phyloP scores from a whole-genome alignment of 148 eudicot genomes.

The Agrostemma githago region DNA sequence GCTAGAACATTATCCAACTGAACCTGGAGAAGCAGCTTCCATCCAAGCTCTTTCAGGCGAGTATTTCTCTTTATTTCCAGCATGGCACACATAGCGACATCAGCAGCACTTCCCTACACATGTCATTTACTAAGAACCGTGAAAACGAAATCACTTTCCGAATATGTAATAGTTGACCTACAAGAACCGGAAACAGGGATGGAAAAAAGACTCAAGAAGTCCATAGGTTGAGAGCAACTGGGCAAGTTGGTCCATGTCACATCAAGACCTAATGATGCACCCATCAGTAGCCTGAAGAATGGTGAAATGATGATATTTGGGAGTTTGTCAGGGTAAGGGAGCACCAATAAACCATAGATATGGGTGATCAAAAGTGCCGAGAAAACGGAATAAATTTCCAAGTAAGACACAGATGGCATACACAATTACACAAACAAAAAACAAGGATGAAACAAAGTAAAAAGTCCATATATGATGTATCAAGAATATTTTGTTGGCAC shows the following conservation, averaged over 20 bases:
- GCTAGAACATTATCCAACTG: background rate
- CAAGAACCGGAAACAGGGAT: background rate
- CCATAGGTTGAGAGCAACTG: background rate
- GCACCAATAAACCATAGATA: background rate
- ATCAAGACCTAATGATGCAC: background rate
- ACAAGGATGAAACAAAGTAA: too few relatives aligned
- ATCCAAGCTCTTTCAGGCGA: conserved; percentile 79
- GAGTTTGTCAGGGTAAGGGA: background rate
- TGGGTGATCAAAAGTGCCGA: background rate
- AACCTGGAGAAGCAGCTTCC: conserved; percentile 92
- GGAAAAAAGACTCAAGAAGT: background rate
- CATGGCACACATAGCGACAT: conserved; percentile 99
- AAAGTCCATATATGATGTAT: too few relatives aligned
- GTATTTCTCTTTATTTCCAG: conserved; percentile 63
- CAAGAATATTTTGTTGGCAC: background rate
- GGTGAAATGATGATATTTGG: background rate
- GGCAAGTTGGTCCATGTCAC: background rate
- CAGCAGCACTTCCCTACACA: conserved; percentile 94
- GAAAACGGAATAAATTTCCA: too few relatives aligned
- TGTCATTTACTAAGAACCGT: conserved; percentile 6
- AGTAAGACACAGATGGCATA: too few relatives aligned
- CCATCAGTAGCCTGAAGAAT: background rate
- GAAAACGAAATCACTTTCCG: background rate
- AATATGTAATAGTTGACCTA: background rate
- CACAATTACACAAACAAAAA: too few relatives aligned